These are phyloP conservation scores for Pseudonitzschia pungens DNA, from an alignment of 108 stramenopile genomes.

Conservation along the genomic window DNA sequence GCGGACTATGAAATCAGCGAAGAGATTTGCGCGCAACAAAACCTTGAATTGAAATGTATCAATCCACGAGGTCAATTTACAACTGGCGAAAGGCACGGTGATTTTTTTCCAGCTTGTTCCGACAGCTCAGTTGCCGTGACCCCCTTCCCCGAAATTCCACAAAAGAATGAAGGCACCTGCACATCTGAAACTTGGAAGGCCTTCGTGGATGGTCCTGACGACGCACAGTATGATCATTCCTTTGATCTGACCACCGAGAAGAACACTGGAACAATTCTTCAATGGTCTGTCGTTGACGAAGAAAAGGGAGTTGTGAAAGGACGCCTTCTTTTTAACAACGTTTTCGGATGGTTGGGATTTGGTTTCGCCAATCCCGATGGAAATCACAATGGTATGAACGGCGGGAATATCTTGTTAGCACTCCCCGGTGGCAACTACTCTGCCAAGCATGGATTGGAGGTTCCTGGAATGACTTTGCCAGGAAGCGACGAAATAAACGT, in stretches of 20 bases:
- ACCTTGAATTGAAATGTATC: slow-evolving; percentile 56
- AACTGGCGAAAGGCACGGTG: slow-evolving; percentile 38
- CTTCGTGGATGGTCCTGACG: slow-evolving; percentile 6
- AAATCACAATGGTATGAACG: slow-evolving; percentile 14
- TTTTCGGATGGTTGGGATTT: slow-evolving; percentile 47
- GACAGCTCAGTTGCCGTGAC: not conserved
- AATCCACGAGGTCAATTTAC: slow-evolving; percentile 54
- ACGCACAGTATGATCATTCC: not conserved
- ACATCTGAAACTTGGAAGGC: slow-evolving; percentile 9
- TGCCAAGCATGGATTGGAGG: slow-evolving; percentile 27
- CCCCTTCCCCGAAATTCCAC: slow-evolving; percentile 3
- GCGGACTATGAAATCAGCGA: slow-evolving; percentile 43
- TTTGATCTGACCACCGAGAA: slow-evolving; percentile 9
- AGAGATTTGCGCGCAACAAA: slow-evolving; percentile 53
- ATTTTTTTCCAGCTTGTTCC: slow-evolving; percentile 11
- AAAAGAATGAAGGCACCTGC: slow-evolving; percentile 10
- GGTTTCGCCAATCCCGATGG: slow-evolving; percentile 19
- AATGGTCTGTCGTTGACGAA: slow-evolving; percentile 49
- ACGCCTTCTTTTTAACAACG: slow-evolving; percentile 45
- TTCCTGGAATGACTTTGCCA: slow-evolving; percentile 21
- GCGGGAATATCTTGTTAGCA: slow-evolving; percentile 50
- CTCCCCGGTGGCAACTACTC: slow-evolving; percentile 12
- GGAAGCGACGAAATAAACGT: slow-evolving; percentile 6
- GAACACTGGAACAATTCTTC: slow-evolving; percentile 18
- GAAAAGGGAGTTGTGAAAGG: slow-evolving; percentile 38